Evolutionary conservation across 1,284 basidiomycete species (phyloP), one percentile per base, ranked within the genome.

Genomic region (Dichomitus squalens): DNA sequence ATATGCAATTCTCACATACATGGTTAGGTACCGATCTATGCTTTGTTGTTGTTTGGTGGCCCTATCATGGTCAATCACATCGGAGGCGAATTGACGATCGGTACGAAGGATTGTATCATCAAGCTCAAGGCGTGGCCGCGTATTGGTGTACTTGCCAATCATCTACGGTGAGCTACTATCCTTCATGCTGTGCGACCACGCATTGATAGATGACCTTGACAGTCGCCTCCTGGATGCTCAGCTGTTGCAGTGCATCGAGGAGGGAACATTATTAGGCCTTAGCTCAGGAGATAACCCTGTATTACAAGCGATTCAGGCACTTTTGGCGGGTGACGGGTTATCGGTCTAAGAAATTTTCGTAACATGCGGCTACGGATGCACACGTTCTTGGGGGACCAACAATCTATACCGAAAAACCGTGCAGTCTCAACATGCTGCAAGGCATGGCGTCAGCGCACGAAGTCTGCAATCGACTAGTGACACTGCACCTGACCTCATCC

Each of bases 81-180:
- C 47, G 83, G 79, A 12, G 88, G 91, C 16, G 92, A 90, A 0
- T 74, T 96, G 49, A 87, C 84, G 25, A 76, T 96, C 35, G 87
- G 83, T 14, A 75, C 69, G 14, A 78, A 74, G 33, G 76, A 77
- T 16, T 71, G 71, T 27, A 68, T 70, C 64, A 77, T 97, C 61
- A 87, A 84, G 68, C 70, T 98, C 64, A 85, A 84, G 55, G 93
- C 94, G 0, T 92, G 87, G 81, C 91, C 94, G 16, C 81, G 95
- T 6, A 96, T 97, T 43, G 95, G 93, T 1, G 87, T 95, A 8
- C 79, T 97, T 27, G 92, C 93, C 38, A 95, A 95, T 63, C 93
- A 95, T 67, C 75, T 97, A n/a, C 79, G 95, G 87, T 88, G 65
- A 34, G 76, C 67, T 29, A 14, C 52, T 63, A 58, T 55, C 56